These are phyloP conservation scores for Diaporthe citriasiana DNA, from an alignment of 2,329 filamentous ascomycete genomes.

Conservation along the genomic window DNA sequence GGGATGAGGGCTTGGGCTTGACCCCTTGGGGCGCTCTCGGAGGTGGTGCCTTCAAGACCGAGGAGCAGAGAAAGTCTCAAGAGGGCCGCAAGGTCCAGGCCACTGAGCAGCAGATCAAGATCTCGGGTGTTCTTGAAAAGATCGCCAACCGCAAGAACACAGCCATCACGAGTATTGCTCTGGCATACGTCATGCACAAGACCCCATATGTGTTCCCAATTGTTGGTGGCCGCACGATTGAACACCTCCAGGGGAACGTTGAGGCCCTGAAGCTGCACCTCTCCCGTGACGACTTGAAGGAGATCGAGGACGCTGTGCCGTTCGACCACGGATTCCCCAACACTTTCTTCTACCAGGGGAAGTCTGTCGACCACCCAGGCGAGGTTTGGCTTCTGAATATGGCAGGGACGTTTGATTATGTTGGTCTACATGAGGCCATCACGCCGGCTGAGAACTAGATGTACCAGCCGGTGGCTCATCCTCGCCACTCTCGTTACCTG, in stretches of 20 bases:
- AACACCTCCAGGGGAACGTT: conserved; percentile 79
- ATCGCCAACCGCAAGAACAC: conserved; percentile 62
- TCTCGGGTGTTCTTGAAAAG: conserved; percentile 62
- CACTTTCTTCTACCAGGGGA: conserved; percentile 63
- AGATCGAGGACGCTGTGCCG: conserved; percentile 72
- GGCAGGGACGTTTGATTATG: conserved; percentile 66
- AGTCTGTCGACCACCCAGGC: conserved; percentile 54
- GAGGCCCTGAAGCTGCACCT: conserved; percentile 74
- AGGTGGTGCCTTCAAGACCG: conserved; percentile 54
- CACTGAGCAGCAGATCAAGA: conserved; percentile 66
- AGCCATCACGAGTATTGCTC: conserved; percentile 65
- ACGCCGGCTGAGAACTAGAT: conserved; percentile 39
- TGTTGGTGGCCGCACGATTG: conserved; percentile 77
- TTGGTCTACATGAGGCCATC: conserved; percentile 52
- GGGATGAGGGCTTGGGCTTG: conserved; percentile 66
- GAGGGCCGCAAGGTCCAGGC: conserved; percentile 57
- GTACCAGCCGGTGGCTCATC: neutral
- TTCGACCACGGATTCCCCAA: conserved; percentile 80
- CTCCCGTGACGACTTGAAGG: conserved; percentile 71
- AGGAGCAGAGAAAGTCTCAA: conserved; percentile 49
- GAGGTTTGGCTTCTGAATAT: conserved; percentile 61
- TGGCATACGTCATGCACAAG: conserved; percentile 83
- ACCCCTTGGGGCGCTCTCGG: conserved; percentile 68
- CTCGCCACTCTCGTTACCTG: neutral
- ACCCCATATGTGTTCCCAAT: conserved; percentile 81